A percentile compares a stretch with the other conserved stretches of the same genome.
Evolutionary conservation across 345 rosid species (phyloP).

Genomic region (Noccaea bulbosa): DNA sequence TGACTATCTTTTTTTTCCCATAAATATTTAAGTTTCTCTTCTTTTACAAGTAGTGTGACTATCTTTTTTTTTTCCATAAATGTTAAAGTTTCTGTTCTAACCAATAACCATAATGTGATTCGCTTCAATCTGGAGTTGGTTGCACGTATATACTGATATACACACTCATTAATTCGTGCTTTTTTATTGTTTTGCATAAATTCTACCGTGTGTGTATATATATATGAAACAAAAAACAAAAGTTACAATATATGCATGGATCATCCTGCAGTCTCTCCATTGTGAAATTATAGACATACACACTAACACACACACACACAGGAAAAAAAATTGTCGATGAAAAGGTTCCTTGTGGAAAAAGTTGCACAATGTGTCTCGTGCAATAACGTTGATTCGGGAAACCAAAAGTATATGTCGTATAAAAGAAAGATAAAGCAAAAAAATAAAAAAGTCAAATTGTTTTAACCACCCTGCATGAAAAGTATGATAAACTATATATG

Average conservation of each 20-base stretch:
- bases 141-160: background rate
- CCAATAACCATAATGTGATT: slow-evolving; percentile 29
- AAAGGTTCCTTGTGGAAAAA: slow-evolving; percentile 29
- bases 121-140: slow-evolving; percentile 26
- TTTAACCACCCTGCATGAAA: slow-evolving; percentile 45
- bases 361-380: slow-evolving; percentile 31
- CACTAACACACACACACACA: background rate
- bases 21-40: background rate
- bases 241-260: slow-evolving; percentile 9
- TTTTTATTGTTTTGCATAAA: background rate
- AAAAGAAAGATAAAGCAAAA: background rate
- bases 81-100: slow-evolving; percentile 24
- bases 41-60: slow-evolving; percentile 21
- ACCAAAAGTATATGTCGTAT: slow-evolving; percentile 31
- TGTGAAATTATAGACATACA: background rate
- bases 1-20: background rate
- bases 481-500: slow-evolving; percentile 26
- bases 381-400: slow-evolving; percentile 29
- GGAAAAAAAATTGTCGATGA: background rate
- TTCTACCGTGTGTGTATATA: background rate
- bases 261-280: slow-evolving; percentile 1
- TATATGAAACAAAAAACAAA: background rate
- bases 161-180: background rate
- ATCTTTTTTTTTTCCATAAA: background rate
- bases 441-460: slow-evolving; percentile 22